Conservation (phyloP, 495 filamentous ascomycete genomes). For the Trichoderma gamsii region DNA sequence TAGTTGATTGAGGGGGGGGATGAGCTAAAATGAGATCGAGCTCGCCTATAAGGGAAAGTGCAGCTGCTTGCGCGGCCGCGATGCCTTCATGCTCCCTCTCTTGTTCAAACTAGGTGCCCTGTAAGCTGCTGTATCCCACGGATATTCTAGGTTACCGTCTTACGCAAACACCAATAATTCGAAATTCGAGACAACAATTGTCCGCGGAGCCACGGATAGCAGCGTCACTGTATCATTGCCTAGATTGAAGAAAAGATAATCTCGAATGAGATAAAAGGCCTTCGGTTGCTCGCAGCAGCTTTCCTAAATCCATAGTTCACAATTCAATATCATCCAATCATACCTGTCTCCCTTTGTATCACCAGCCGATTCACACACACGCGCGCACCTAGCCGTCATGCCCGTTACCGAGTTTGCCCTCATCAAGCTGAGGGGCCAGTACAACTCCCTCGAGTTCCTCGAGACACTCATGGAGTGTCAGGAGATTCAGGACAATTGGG, state of each 20-base stretch:
- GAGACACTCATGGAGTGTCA: constrained; percentile 26
- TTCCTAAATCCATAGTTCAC: not conserved
- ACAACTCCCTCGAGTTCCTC: constrained; percentile 24
- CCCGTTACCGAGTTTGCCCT: constrained; percentile 49
- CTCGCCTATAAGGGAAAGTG: too few relatives aligned
- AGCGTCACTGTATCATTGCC: not conserved
- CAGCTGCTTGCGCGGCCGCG: too few relatives aligned
- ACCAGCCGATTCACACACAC: constrained; percentile 9
- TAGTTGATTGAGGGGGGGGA: too few relatives aligned
- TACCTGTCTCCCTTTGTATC: not conserved
- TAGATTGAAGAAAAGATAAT: not conserved
- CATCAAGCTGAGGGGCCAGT: constrained; percentile 30
- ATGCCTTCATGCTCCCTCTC: too few relatives aligned
- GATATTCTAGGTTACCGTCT: not conserved
- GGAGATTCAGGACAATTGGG: constrained; percentile 32
- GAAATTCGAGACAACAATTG: not conserved
- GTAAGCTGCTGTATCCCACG: too few relatives aligned
- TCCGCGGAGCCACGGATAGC: not conserved
- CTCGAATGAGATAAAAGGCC: not conserved
- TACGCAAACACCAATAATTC: not conserved
- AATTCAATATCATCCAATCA: not conserved
- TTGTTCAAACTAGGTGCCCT: too few relatives aligned
- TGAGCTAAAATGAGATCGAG: too few relatives aligned
- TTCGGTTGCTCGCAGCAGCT: not conserved
- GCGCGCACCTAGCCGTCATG: constrained; percentile 30